A percentile compares a stretch with the other conserved stretches of the same genome.
These are phyloP conservation scores for Pterocarpus macrocarpus DNA, from an alignment of 306 rosid species.

Conservation along the genomic window DNA sequence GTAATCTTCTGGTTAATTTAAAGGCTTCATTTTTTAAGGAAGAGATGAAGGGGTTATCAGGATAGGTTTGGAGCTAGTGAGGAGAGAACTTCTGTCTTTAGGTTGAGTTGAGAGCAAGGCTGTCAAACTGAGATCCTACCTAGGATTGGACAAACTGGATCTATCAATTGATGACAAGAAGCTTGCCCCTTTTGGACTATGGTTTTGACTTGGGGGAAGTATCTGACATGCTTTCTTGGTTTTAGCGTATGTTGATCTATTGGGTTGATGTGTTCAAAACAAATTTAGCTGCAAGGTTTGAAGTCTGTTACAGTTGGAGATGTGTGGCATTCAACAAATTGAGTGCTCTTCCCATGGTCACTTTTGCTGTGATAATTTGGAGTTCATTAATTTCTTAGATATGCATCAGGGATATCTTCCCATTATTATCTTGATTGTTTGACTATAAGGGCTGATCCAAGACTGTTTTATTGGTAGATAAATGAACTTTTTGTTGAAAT, in stretches of 20 bases:
- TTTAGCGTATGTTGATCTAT: background rate
- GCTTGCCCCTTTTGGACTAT: background rate
- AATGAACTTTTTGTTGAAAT: background rate
- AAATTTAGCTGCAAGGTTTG: slow-evolving; percentile 12
- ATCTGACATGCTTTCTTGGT: background rate
- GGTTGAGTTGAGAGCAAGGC: slow-evolving; percentile 13
- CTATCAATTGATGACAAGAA: background rate
- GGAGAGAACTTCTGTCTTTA: slow-evolving; percentile 8
- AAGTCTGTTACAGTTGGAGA: slow-evolving; percentile 18
- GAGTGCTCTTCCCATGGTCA: slow-evolving; percentile 9
- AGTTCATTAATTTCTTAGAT: slow-evolving; percentile 8
- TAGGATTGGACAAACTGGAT: background rate
- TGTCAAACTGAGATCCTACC: slow-evolving; percentile 1
- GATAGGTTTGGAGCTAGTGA: slow-evolving; percentile 6
- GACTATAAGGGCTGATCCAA: slow-evolving; percentile 13
- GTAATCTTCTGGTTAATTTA: slow-evolving; percentile 1
- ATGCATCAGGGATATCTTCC: slow-evolving; percentile 20
- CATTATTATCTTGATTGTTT: background rate
- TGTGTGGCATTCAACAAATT: slow-evolving; percentile 2
- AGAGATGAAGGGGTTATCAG: background rate
- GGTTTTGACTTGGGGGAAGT: background rate
- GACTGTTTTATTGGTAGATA: slow-evolving; percentile 21
- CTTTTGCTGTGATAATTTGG: background rate
- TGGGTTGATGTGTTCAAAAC: slow-evolving; percentile 3
- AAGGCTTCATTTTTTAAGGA: slow-evolving; percentile 7